A percentile compares a stretch with the other conserved stretches of the same genome.
Conservation (phyloP, 2,329 filamentous ascomycete species). For the Dactylellina parvicollis region DNA sequence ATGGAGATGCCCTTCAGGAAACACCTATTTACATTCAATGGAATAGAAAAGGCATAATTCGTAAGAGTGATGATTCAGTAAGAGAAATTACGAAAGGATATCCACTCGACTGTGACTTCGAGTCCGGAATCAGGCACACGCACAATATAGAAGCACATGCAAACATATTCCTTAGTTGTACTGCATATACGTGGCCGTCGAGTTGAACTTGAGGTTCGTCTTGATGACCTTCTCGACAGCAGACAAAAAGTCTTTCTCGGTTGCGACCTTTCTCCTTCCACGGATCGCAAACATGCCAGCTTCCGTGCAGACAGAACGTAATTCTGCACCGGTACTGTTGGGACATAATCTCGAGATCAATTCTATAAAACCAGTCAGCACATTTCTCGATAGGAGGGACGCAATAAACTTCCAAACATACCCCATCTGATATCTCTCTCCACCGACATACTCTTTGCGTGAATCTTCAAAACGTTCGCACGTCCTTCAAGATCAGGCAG, state of each 20-base stretch:
- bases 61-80: slow-evolving; percentile 16
- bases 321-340: slow-evolving; percentile 94
- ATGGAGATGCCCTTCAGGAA: slow-evolving; percentile 26
- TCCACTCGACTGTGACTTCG: slow-evolving; percentile 2
- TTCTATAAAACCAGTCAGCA: slow-evolving; percentile 65
- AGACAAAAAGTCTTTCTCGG: slow-evolving; percentile 97
- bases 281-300: slow-evolving; percentile 97
- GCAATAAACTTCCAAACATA: slow-evolving; percentile 21
- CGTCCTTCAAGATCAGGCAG: slow-evolving; percentile 95
- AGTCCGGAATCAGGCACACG: background rate
- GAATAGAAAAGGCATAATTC: slow-evolving; percentile 44
- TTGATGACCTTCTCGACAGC: slow-evolving; percentile 99
- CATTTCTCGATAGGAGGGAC: background rate
- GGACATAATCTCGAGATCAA: slow-evolving; percentile 96
- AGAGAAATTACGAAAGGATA: slow-evolving; percentile 52
- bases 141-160: slow-evolving; percentile 14
- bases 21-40: slow-evolving; percentile 53
- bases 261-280: slow-evolving; percentile 92
- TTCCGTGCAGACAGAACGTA: slow-evolving; percentile 96
- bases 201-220: slow-evolving; percentile 99
- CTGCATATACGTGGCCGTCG: slow-evolving; percentile 96
- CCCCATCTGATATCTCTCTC: slow-evolving; percentile 96
- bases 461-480: slow-evolving; percentile 96
- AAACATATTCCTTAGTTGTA: slow-evolving; percentile 71
- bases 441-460: slow-evolving; percentile 99